Conservation (phyloP, 164 flowering plant genomes). For the Liriodendron chinense region DNA sequence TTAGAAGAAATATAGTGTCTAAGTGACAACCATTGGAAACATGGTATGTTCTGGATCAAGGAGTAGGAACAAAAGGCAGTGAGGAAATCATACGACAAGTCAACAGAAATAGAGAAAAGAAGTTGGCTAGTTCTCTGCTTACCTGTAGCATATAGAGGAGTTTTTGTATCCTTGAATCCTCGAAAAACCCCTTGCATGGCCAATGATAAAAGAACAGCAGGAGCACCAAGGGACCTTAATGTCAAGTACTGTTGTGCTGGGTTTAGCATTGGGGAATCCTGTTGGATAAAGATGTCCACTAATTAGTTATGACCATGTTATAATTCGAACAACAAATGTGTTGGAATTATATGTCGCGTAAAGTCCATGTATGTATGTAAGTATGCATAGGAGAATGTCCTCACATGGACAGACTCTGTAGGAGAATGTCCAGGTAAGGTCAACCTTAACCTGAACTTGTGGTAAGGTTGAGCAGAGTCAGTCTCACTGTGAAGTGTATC, state of each 20-base stretch:
- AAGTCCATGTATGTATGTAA: too few species aligned
- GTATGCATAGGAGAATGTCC: too few species aligned
- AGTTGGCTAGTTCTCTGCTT: conserved; percentile 2
- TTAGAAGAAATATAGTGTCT: neutral
- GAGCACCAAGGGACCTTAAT: conserved; percentile 59
- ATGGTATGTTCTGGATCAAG: neutral
- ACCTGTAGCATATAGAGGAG: conserved; percentile 65
- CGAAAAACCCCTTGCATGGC: conserved; percentile 67
- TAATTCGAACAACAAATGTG: neutral
- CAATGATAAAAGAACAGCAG: conserved; percentile 63
- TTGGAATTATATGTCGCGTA: too few species aligned
- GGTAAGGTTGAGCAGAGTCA: too few species aligned
- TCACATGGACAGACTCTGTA: too few species aligned
- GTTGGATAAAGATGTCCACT: conserved; percentile 1
- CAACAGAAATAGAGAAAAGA: neutral
- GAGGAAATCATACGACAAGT: neutral
- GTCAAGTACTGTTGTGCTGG: conserved; percentile 54
- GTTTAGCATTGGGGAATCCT: conserved; percentile 53
- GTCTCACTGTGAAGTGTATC: too few species aligned
- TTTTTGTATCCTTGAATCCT: conserved; percentile 61
- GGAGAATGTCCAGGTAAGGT: too few species aligned
- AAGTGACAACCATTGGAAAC: neutral
- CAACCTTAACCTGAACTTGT: too few species aligned
- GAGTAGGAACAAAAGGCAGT: too few species aligned
- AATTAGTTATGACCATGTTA: neutral